Conservation (phyloP, 2,329 filamentous ascomycete genomes). For the Alternaria atra region DNA sequence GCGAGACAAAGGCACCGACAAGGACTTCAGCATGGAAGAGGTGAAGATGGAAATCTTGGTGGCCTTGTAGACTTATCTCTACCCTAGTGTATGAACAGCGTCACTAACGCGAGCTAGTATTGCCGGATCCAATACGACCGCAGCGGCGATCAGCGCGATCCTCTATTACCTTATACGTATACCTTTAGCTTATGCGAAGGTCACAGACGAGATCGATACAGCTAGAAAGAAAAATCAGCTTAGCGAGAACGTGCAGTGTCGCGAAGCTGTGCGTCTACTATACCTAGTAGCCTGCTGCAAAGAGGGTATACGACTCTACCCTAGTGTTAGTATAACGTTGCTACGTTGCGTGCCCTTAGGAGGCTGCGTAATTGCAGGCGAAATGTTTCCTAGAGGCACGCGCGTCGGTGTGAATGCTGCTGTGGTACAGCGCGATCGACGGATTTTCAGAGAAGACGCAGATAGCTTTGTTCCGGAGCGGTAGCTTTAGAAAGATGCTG, state of each 20-base stretch:
- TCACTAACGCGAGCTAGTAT: too few species aligned
- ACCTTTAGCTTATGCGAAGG: slow-evolving; percentile 53
- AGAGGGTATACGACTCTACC: not conserved
- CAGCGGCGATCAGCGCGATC: too few species aligned
- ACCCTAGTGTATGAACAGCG: too few species aligned
- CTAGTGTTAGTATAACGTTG: slow-evolving; percentile 43
- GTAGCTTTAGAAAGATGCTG: slow-evolving; percentile 48
- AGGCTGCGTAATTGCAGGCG: not conserved
- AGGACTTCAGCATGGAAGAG: too few species aligned
- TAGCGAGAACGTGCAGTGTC: slow-evolving; percentile 44
- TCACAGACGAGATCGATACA: slow-evolving; percentile 69
- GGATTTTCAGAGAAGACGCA: not conserved
- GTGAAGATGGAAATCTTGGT: too few species aligned
- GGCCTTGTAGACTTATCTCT: too few species aligned
- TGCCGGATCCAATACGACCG: too few species aligned
- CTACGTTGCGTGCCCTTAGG: not conserved
- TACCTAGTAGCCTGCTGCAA: not conserved
- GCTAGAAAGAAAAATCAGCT: slow-evolving; percentile 56
- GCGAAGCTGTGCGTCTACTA: not conserved
- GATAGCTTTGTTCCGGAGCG: not conserved
- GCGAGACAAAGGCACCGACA: too few species aligned
- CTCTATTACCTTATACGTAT: not conserved
- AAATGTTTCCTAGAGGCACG: not conserved
- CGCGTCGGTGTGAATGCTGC: not conserved
- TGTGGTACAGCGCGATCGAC: not conserved